Conservation (phyloP, 2,329 filamentous ascomycete genomes). For the Trichoderma asperellum region DNA sequence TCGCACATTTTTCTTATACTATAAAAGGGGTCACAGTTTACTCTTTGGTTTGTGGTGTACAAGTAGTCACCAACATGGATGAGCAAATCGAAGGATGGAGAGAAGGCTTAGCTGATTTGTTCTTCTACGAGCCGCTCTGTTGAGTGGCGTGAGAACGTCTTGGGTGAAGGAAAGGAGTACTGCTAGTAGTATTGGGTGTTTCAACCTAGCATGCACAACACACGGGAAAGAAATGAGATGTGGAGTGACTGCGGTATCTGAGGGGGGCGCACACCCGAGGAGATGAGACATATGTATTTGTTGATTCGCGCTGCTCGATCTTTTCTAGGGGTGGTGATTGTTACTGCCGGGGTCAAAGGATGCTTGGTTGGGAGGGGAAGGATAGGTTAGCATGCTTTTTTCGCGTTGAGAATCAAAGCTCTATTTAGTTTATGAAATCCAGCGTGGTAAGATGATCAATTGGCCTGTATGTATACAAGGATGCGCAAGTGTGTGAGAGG, state of each 20-base stretch:
- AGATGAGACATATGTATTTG: slow-evolving; percentile 6
- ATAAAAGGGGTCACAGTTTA: slow-evolving; percentile 26
- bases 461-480: neutral
- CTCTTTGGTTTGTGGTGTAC: slow-evolving; percentile 26
- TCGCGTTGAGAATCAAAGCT: slow-evolving; percentile 25
- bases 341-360: slow-evolving; percentile 9
- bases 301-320: slow-evolving; percentile 18
- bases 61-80: slow-evolving; percentile 18
- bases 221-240: slow-evolving; percentile 14
- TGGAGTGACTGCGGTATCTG: neutral
- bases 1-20: slow-evolving; percentile 29
- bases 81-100: neutral
- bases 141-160: neutral
- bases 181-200: neutral
- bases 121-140: slow-evolving; percentile 5
- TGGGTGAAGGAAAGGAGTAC: neutral
- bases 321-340: neutral
- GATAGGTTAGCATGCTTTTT: slow-evolving; percentile 23
- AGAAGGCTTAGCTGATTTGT: neutral
- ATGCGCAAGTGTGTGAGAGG: neutral
- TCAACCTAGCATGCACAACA: neutral
- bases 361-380: neutral
- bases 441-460: slow-evolving; percentile 22
- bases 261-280: neutral
- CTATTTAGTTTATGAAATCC: slow-evolving; percentile 20